Evolutionary conservation across 768 basidiomycete genomes (phyloP).

Genomic region (Glaciozyma martinii): DNA sequence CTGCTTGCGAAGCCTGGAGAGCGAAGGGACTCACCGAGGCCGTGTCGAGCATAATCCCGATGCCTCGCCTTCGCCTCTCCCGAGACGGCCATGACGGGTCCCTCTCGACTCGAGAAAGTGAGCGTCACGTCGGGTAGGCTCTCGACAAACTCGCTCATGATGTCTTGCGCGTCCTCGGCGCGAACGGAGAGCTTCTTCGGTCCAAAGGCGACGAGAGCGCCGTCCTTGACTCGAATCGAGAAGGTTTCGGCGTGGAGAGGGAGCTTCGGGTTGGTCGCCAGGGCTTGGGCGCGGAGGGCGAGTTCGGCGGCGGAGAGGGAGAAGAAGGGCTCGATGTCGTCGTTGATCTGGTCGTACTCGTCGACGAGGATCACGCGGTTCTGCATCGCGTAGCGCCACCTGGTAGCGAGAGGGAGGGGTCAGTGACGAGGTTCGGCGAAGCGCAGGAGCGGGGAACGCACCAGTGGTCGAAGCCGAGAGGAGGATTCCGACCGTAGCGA

Average conservation of each 20-base stretch:
- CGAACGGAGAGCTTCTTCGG: conserved; percentile 10
- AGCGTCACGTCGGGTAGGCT: conserved; percentile 33
- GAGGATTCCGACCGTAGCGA: conserved; percentile 69
- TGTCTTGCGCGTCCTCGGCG: conserved; percentile 29
- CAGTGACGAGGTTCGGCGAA: neutral
- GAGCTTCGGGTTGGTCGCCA: conserved; percentile 13
- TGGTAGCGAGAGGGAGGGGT: neutral
- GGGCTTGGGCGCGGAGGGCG: conserved; percentile 10
- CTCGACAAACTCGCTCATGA: conserved; percentile 32
- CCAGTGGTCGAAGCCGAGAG: conserved; percentile 86
- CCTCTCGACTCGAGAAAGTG: conserved; percentile 34
- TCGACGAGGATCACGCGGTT: conserved; percentile 59
- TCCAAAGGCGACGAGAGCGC: conserved; percentile 25
- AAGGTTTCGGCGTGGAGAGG: conserved; percentile 15
- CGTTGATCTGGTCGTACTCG: conserved; percentile 34
- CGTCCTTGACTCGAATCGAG: conserved; percentile 24
- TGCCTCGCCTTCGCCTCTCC: conserved; percentile 12
- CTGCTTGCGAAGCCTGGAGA: neutral
- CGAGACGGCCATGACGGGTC: conserved; percentile 32
- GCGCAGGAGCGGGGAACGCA: conserved; percentile 38
- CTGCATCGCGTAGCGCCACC: conserved; percentile 57
- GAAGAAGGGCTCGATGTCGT: conserved; percentile 32
- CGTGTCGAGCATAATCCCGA: neutral
- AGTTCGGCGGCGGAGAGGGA: conserved; percentile 23
- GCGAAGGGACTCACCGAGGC: neutral